These are phyloP conservation scores for Zygoascus hellenicus DNA, from an alignment of 1,139 yeast genomes.

Conservation along the genomic window DNA sequence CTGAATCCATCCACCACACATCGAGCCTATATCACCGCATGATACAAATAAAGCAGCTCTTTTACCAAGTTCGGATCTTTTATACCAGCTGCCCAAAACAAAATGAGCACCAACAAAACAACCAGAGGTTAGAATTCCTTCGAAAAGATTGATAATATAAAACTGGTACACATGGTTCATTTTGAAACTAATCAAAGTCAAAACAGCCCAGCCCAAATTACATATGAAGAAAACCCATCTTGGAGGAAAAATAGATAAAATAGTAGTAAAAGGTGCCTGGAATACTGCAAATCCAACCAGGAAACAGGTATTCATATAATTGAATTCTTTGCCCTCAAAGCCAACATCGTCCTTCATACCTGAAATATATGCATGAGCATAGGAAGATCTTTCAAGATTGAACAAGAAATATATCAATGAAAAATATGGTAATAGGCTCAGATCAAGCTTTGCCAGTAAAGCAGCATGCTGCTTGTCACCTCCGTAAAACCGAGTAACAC, in stretches of 20 bases:
- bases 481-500: constrained; percentile 3
- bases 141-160: constrained; percentile 52
- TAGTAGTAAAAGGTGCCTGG: constrained; percentile 13
- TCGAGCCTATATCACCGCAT: constrained; percentile 24
- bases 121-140: constrained; percentile 59
- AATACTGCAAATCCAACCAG: constrained; percentile 13
- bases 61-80: constrained; percentile 44
- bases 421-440: constrained; percentile 17
- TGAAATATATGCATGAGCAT: constrained; percentile 44
- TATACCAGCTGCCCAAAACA: constrained; percentile 57
- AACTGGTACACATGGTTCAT: constrained; percentile 45
- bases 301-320: constrained; percentile 27
- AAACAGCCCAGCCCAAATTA: constrained; percentile 60
- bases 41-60: constrained; percentile 14
- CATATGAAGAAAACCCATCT: constrained; percentile 50
- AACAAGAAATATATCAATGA: constrained; percentile 15
- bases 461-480: not conserved
- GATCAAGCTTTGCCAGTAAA: constrained; percentile 18
- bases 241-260: constrained; percentile 40
- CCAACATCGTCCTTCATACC: constrained; percentile 49
- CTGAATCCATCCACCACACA: constrained; percentile 38
- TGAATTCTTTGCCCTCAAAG: constrained; percentile 46
- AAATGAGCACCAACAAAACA: constrained; percentile 55
- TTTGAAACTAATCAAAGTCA: constrained; percentile 51
- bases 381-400: constrained; percentile 17